Conservation (phyloP, 352 stramenopile species). For the Aphanomyces euteiches region DNA sequence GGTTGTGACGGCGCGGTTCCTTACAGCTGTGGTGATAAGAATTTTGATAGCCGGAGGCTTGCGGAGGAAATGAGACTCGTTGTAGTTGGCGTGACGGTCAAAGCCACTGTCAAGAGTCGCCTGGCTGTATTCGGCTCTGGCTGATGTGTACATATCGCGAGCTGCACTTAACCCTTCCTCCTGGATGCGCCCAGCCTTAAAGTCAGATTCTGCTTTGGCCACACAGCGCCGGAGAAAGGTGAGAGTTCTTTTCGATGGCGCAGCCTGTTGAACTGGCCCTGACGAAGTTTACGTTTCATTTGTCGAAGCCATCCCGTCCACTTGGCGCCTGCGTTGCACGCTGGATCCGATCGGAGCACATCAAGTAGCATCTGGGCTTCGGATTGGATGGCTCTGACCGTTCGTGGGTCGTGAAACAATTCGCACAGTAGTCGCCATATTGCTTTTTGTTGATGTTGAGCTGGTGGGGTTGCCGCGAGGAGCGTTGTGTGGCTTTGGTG, state of each 20-base stretch:
- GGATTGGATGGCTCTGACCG: not conserved
- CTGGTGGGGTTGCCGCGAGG: not conserved
- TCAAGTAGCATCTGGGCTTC: conserved; percentile 2
- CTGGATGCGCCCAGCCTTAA: not conserved
- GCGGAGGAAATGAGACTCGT: conserved; percentile 6
- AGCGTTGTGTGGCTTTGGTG: not conserved
- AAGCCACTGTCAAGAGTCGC: not conserved
- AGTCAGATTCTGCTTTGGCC: not conserved
- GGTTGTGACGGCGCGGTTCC: not conserved
- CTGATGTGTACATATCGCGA: not conserved
- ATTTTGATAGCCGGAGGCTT: not conserved
- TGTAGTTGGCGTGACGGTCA: not conserved
- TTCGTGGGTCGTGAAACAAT: not conserved
- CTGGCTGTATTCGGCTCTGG: not conserved
- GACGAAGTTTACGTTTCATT: not conserved
- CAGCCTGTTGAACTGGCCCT: not conserved
- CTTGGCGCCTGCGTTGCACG: not conserved
- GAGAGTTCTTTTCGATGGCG: not conserved
- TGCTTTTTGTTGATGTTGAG: not conserved
- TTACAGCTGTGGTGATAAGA: not conserved
- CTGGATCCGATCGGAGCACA: not conserved
- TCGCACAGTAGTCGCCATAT: not conserved
- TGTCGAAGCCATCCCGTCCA: conserved; percentile 6
- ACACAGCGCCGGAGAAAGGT: not conserved
- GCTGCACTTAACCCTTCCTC: not conserved